These are phyloP conservation scores for Heimioporus sp. DNA, from an alignment of 768 basidiomycete genomes.

Conservation along the genomic window DNA sequence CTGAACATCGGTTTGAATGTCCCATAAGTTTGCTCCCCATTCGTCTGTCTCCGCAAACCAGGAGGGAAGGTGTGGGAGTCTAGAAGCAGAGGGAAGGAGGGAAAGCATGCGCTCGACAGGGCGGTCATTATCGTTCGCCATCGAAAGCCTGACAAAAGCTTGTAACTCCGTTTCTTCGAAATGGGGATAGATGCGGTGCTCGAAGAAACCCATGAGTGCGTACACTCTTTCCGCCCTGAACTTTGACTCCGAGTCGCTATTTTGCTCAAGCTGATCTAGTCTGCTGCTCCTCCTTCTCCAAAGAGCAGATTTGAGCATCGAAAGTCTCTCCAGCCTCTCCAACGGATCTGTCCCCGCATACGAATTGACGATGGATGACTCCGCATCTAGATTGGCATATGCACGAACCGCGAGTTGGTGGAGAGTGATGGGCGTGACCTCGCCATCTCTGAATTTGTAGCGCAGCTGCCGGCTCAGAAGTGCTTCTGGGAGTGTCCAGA, in stretches of 20 bases:
- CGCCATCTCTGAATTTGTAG: constrained; percentile 9
- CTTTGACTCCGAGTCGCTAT: not conserved
- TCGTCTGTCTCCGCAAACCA: constrained; percentile 24
- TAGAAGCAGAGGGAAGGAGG: no score
- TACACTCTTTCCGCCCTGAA: constrained; percentile 16
- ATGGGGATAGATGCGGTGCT: constrained; percentile 12
- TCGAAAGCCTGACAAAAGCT: constrained; percentile 10
- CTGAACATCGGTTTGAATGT: constrained; percentile 15
- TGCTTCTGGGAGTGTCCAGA: constrained; percentile 25
- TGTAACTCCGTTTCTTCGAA: not conserved
- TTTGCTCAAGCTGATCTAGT: not conserved
- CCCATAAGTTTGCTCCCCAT: constrained; percentile 18
- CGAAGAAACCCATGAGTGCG: constrained; percentile 27
- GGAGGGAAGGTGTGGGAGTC: no score
- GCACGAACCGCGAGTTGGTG: constrained; percentile 22
- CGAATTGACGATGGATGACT: constrained; percentile 22
- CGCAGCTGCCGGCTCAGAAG: constrained; percentile 20
- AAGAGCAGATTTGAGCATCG: constrained; percentile 19
- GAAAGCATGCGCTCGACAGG: constrained; percentile 23
- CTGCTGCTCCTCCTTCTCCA: constrained; percentile 18
- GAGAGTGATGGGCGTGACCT: constrained; percentile 19
- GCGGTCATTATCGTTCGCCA: constrained; percentile 24
- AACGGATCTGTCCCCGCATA: constrained; percentile 19
- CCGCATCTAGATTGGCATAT: constrained; percentile 11
- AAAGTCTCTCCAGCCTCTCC: constrained; percentile 25